phyloP scores from a whole-genome alignment of 305 asterid genomes.

The Fraxinus ornus region DNA sequence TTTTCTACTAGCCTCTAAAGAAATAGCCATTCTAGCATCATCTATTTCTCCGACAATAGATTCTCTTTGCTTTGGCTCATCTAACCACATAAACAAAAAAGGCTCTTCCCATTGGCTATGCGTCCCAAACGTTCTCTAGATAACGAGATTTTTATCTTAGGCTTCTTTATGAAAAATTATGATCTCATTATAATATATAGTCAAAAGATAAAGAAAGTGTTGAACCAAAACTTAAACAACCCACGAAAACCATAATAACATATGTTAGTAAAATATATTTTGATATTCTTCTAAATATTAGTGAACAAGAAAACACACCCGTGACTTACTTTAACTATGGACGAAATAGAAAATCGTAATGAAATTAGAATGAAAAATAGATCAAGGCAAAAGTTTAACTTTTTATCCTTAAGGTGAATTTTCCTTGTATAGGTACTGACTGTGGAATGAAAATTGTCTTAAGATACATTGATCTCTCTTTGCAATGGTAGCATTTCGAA shows the following conservation, averaged over 20 bases:
- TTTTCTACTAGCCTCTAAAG: neutral
- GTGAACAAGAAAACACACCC: neutral
- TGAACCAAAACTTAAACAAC: neutral
- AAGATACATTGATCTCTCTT: neutral
- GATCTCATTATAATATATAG: neutral
- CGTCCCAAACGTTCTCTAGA: neutral
- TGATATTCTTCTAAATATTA: neutral
- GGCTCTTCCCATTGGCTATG: neutral
- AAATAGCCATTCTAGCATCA: neutral
- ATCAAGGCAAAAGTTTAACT: neutral
- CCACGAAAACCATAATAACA: neutral
- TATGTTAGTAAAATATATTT: no score
- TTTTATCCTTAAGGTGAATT: neutral
- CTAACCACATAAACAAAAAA: neutral
- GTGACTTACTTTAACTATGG: neutral
- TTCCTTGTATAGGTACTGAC: neutral
- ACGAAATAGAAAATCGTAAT: no score
- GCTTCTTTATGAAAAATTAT: neutral
- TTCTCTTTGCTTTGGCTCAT: neutral
- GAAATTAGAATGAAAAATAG: neutral
- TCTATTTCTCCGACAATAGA: neutral
- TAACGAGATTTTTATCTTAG: neutral
- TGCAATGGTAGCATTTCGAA: neutral
- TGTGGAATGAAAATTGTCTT: neutral
- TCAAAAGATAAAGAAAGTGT: neutral